Evolutionary conservation across 1,284 basidiomycete species (phyloP), one percentile per base, ranked within the genome.

Genomic region (Boletus semigastroideus): DNA sequence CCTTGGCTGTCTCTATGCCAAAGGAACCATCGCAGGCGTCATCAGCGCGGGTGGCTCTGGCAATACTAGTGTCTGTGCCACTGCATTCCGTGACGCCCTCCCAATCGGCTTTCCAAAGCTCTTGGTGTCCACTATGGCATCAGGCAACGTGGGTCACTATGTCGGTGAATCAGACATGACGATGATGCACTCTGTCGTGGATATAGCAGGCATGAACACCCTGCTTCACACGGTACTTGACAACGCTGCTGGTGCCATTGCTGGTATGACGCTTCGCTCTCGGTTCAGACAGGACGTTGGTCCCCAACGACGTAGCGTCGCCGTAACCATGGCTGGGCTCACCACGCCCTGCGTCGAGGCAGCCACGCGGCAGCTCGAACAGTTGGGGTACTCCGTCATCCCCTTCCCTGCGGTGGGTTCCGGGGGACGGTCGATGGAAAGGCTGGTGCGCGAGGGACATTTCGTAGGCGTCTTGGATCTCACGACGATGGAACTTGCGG

Each of bases 131-230:
- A 68, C 64, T 17, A 70, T 68, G 63, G 53, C 65, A 1, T 67
- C 67, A 2, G 65, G 67, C 34, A 42, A 64, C 36, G 51, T 48
- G 0, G 48, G 47, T 11, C 51, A 55, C 44, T 65, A 69, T 17
- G 62, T 68, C 12, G 67, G 64, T 14, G 66, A 58, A 52, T 66
- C 66, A 2, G 64, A 66, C 53, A 54, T 58, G 43, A 59, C 64
- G 10, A 64, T 67, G 65, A 64, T 67, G 64, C 56, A 62, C 53
- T 68, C 58, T 11, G 62, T 67, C 30, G 64, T 59, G 25, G 66
- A 69, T 17, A 42, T 68, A 7, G 54, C 66, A 6, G 54, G 67
- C 31, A 69, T 64, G 64, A 68, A 69, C n/a, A 16, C 45, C 3
- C 37, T 69, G 4, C 55, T 69, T 30, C 54, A 54, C 40, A 47